Percentiles rank a stretch among this genome's conserved stretches.
Conservation (phyloP, 805 yeast species). For the Ogataea pini region DNA sequence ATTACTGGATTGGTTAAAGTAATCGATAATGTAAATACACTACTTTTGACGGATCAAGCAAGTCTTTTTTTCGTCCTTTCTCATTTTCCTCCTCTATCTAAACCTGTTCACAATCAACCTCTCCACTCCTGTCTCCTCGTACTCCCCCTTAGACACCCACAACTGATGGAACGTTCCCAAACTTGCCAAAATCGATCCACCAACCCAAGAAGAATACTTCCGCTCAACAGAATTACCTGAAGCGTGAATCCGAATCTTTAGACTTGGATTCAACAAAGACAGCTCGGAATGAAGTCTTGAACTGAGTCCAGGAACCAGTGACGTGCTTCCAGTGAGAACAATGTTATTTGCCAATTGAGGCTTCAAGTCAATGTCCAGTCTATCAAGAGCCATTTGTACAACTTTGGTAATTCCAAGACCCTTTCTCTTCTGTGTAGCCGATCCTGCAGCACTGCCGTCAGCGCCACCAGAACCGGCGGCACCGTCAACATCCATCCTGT, state of each 20-base stretch:
- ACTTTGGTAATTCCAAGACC: conserved; percentile 55
- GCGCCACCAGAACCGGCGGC: too few species aligned
- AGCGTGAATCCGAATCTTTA: conserved; percentile 81
- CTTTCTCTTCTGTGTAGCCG: conserved; percentile 1
- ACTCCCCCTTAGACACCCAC: conserved; percentile 89
- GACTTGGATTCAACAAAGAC: conserved; percentile 70
- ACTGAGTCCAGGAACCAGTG: conserved; percentile 77
- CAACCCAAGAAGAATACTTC: conserved; percentile 83
- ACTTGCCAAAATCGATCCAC: conserved; percentile 85
- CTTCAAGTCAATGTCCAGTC: conserved; percentile 77
- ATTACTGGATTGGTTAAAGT: too few species aligned
- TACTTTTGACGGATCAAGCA: too few species aligned
- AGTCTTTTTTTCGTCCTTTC: too few species aligned
- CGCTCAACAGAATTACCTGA: conserved; percentile 79
- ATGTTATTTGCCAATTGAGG: conserved; percentile 88
- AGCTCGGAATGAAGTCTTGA: conserved; percentile 76
- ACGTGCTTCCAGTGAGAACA: conserved; percentile 81
- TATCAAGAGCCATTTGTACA: conserved; percentile 52
- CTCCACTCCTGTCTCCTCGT: conserved; percentile 85
- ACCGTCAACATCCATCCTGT: conserved; percentile 37
- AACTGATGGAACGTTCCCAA: conserved; percentile 93
- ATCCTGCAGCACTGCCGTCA: not conserved
- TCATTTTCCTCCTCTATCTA: too few species aligned
- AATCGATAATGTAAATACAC: too few species aligned
- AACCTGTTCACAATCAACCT: conserved; percentile 79